phyloP scores from a whole-genome alignment of 202 grass and related monocot genomes.

The Brachypodium distachyon region DNA sequence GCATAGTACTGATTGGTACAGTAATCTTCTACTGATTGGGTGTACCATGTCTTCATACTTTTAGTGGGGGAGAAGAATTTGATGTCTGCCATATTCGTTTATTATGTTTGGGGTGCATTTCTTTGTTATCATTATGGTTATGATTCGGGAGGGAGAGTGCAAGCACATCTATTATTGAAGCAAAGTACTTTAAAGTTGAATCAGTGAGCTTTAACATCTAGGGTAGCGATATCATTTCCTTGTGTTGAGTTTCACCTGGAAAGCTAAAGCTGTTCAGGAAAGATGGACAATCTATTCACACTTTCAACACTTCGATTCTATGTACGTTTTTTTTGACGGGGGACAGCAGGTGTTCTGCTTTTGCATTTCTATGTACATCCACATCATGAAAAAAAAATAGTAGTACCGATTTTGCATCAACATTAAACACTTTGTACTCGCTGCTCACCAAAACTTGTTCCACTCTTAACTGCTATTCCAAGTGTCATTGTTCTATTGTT shows the following conservation, averaged over 20 bases:
- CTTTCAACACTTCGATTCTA: neutral
- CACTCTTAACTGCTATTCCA: neutral
- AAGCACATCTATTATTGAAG: neutral
- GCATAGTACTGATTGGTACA: neutral
- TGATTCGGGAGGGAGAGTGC: neutral
- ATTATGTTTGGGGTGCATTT: constrained; percentile 1
- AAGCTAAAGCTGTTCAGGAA: neutral
- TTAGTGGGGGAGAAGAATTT: neutral
- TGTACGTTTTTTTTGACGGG: no score
- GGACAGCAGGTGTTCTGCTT: no score
- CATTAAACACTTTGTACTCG: neutral
- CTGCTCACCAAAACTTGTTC: neutral
- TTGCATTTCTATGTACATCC: no score
- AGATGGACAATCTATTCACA: neutral
- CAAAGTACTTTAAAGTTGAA: neutral
- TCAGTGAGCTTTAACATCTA: neutral
- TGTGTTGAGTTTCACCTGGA: neutral
- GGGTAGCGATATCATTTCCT: neutral
- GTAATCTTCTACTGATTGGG: neutral
- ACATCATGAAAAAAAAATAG: no score
- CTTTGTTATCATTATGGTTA: neutral
- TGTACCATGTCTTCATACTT: neutral
- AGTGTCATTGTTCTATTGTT: neutral
- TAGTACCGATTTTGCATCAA: neutral
- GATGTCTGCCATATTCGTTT: neutral